Evolutionary conservation across 257 asterid genomes (phyloP).

Genomic region (Capsicum pubescens): DNA sequence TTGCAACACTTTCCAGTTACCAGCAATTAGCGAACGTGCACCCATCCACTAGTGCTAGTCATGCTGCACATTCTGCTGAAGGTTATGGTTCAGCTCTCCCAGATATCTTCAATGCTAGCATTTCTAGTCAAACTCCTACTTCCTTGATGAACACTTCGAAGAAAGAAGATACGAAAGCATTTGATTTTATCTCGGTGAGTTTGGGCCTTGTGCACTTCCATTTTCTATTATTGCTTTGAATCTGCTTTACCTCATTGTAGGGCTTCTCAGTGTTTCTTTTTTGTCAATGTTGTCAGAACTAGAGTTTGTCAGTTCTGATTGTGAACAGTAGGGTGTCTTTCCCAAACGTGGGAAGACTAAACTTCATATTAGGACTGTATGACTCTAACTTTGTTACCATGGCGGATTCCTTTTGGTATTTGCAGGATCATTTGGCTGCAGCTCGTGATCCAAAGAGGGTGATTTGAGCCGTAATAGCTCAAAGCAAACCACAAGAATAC

Average conservation of each 20-base stretch:
- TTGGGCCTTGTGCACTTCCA: conserved; percentile 25
- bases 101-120: conserved; percentile 77
- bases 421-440: conserved; percentile 94
- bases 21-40: conserved; percentile 81
- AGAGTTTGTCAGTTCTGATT: conserved; percentile 11
- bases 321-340: background rate
- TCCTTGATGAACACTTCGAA: conserved; percentile 74
- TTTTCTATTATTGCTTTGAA: conserved; percentile 28
- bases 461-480: conserved; percentile 41
- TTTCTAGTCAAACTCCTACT: conserved; percentile 73
- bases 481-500: background rate
- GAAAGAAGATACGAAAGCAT: conserved; percentile 87
- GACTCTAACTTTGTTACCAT: conserved; percentile 12
- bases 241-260: background rate
- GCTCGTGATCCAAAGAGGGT: conserved; percentile 85
- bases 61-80: conserved; percentile 54
- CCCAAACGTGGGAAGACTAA: background rate
- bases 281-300: background rate
- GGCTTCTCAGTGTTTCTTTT: background rate
- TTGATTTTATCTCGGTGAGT: conserved; percentile 96
- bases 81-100: conserved; percentile 70
- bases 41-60: conserved; percentile 39
- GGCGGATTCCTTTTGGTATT: conserved; percentile 28
- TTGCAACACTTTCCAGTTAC: conserved; percentile 84
- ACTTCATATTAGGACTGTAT: conserved; percentile 1